Conservation (phyloP, 305 asterid species). For the Rubia tinctorum region DNA sequence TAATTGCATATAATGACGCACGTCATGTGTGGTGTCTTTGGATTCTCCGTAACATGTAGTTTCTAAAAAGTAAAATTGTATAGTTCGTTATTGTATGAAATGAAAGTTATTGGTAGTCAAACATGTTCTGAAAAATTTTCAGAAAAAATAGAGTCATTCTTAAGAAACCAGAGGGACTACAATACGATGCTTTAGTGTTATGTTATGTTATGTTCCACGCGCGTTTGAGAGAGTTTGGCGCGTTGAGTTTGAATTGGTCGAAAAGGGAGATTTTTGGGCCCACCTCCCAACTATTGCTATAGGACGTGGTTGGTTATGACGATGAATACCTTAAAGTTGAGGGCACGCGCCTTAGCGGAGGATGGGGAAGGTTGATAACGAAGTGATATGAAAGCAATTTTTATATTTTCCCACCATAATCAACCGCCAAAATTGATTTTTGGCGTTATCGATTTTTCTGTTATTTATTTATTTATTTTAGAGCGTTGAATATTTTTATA, state of each 20-base stretch:
- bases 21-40: no score
- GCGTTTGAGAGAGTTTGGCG: conserved; percentile 24
- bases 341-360: conserved; percentile 29
- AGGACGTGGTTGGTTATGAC: conserved; percentile 23
- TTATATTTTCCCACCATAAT: conserved; percentile 73
- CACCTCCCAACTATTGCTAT: neutral
- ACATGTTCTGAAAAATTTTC: no score
- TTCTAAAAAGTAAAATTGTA: no score
- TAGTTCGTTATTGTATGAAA: no score
- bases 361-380: conserved; percentile 6
- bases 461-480: neutral
- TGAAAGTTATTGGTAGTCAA: no score
- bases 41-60: no score
- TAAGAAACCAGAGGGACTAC: no score
- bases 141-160: no score
- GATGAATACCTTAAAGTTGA: conserved; percentile 1
- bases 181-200: conserved; percentile 14
- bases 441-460: neutral
- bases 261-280: neutral
- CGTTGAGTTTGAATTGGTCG: neutral
- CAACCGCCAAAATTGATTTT: neutral
- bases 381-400: conserved; percentile 21
- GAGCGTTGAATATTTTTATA: neutral
- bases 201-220: conserved; percentile 22
- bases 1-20: no score